Percentiles rank a stretch among this genome's conserved stretches.
phyloP scores from a whole-genome alignment of 1,284 basidiomycete species.

The Rhodotorula sp. region DNA sequence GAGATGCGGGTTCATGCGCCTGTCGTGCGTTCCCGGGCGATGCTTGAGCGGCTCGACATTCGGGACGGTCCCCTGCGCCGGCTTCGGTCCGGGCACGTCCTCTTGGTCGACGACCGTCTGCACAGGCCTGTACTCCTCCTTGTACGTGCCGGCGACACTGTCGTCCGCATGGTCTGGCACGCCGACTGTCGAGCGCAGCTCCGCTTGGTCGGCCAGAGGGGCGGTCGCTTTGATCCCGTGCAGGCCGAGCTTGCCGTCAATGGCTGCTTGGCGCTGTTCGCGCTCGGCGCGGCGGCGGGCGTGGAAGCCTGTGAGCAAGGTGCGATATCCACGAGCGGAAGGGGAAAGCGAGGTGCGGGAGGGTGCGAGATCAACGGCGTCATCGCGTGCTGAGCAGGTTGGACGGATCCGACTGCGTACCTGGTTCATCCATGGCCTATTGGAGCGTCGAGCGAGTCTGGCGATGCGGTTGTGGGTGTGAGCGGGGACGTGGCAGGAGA shows the following conservation, averaged over 20 bases:
- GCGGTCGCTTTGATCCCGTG: conserved; percentile 18
- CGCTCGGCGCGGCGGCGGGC: conserved; percentile 32
- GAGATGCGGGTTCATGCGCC: conserved; percentile 66
- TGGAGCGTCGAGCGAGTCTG: not conserved
- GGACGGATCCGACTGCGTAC: not conserved
- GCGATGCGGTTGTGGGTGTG: too few species aligned
- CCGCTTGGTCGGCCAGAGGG: conserved; percentile 19
- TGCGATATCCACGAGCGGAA: too few species aligned
- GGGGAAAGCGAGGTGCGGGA: too few species aligned
- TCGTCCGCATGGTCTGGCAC: conserved; percentile 5
- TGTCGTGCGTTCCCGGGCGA: not conserved
- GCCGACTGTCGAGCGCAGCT: not conserved
- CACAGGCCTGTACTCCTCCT: not conserved
- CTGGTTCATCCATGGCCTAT: conserved; percentile 14
- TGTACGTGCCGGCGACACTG: conserved; percentile 14
- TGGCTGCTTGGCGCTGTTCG: conserved; percentile 8
- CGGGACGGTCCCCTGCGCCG: conserved; percentile 9
- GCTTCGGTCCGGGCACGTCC: conserved; percentile 15
- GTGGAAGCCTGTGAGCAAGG: conserved; percentile 27
- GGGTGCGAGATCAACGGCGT: not conserved
- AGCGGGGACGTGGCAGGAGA: too few species aligned
- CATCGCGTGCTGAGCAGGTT: not conserved
- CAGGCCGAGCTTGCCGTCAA: conserved; percentile 27
- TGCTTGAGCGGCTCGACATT: conserved; percentile 16
- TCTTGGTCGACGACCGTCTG: not conserved